Base-by-base conservation (phyloP, 768 basidiomycete genomes). In the Cubamyces lactineus region DNA sequence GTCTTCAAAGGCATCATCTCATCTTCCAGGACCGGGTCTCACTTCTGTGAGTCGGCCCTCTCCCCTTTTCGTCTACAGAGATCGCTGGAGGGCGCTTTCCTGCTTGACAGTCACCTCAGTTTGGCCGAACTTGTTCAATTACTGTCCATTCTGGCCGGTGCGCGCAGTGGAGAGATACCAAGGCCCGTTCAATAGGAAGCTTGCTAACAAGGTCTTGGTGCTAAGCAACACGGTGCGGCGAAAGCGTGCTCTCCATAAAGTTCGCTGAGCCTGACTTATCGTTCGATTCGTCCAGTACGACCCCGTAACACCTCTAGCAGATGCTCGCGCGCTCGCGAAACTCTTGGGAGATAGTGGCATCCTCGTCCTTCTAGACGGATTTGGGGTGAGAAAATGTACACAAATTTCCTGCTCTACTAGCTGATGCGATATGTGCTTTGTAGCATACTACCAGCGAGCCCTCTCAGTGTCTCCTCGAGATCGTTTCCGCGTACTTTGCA, bases 151-250 rank as follows among this genome's bases (percentile, higher is more conserved):
- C 19, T 61, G 60, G 60, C 60, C 60, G 0, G 53, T 63, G 2
- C 55, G 56, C 19, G 62, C 60, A 13, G 60, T 61, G 4, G 60
- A 61, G 48, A 38, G 60, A 16, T 61, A 61, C 60, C 46, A 55
- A 21, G 60, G 60, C 11, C 53, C 60, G 0, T 61, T 61, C 53
- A 55, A 61, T 40, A 54, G 50, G 47, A 58, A 51, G 16, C 45
- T 57, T 23, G 52, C 56, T 8, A 58, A 53, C 50, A 50, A 34
- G 45, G 38, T 63, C 24, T 23, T 63, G n/a, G 57, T 63, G 5
- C 38, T 58, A 9, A 51, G 45, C 42, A 63, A 58, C 21, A 47
- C 38, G 43, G 62, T 63, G 52, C 30, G 24, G n/a, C 8, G 24
- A 11, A 34, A 1, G 4, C 28, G 34, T 11, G 1, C 9, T 34